Percentiles rank a stretch among this genome's conserved stretches.
Conservation (phyloP, 495 filamentous ascomycete genomes). For the Annulohypoxylon moriforme region DNA sequence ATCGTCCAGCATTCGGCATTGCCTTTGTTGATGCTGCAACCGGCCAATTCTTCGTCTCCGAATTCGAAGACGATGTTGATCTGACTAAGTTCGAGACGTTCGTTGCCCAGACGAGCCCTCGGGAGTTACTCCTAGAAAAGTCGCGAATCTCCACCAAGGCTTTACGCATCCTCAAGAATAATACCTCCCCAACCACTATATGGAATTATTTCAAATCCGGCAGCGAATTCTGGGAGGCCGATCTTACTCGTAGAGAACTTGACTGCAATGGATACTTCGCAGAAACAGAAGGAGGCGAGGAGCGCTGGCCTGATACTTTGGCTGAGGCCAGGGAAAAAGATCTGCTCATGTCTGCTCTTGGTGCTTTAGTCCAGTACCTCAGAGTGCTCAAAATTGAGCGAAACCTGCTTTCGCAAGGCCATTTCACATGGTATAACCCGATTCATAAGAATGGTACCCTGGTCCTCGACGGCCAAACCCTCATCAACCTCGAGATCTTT, state of each 20-base stretch:
- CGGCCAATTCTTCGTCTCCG: constrained; percentile 91
- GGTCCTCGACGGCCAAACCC: constrained; percentile 93
- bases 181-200: constrained; percentile 89
- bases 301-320: constrained; percentile 83
- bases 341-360: constrained; percentile 90
- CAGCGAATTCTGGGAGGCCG: constrained; percentile 93
- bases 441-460: constrained; percentile 93
- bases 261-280: constrained; percentile 85
- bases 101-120: constrained; percentile 90
- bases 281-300: constrained; percentile 69
- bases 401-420: constrained; percentile 87
- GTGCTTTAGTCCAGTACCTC: constrained; percentile 89
- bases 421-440: constrained; percentile 92
- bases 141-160: constrained; percentile 83
- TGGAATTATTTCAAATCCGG: constrained; percentile 93
- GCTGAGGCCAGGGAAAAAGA: constrained; percentile 80
- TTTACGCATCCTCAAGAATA: constrained; percentile 95
- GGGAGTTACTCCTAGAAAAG: constrained; percentile 92
- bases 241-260: constrained; percentile 83
- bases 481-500: constrained; percentile 98
- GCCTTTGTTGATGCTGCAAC: constrained; percentile 97
- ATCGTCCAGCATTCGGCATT: constrained; percentile 86
- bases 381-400: constrained; percentile 88
- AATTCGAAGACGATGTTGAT: constrained; percentile 92
- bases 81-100: constrained; percentile 99